Evolutionary conservation across 2,329 filamentous ascomycete species (phyloP).

Genomic region (Escovopsis weberi): DNA sequence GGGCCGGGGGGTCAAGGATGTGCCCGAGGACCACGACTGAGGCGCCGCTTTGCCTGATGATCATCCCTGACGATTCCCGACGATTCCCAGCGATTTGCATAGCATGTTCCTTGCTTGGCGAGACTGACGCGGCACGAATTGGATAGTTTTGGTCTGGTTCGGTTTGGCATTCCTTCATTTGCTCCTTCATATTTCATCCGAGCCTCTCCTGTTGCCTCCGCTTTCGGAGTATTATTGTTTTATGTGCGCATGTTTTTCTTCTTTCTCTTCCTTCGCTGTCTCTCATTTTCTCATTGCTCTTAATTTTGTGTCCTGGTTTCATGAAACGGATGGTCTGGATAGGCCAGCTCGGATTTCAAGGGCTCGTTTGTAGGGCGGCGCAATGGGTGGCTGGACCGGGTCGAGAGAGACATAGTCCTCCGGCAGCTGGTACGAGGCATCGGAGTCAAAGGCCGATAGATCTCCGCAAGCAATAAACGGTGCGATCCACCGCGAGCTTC

Average conservation of each 20-base stretch:
- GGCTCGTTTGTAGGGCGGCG: slow-evolving; percentile 85
- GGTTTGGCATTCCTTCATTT: slow-evolving; percentile 2
- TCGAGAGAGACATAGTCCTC: slow-evolving; percentile 77
- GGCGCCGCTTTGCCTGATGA: background rate
- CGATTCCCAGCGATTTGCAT: background rate
- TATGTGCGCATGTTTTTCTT: too few species aligned
- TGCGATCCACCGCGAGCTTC: slow-evolving; percentile 62
- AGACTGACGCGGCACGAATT: background rate
- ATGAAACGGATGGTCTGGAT: slow-evolving; percentile 5
- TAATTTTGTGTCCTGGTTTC: slow-evolving; percentile 1
- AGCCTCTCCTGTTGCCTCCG: too few species aligned
- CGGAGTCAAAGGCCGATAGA: slow-evolving; percentile 84
- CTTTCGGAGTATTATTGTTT: too few species aligned
- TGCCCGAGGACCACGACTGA: slow-evolving; percentile 15
- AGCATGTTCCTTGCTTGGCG: background rate
- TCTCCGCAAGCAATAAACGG: slow-evolving; percentile 97
- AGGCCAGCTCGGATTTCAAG: slow-evolving; percentile 48
- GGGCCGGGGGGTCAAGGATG: slow-evolving; percentile 20
- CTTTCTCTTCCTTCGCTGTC: too few species aligned
- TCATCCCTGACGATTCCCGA: background rate
- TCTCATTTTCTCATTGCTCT: too few species aligned
- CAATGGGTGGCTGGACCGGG: slow-evolving; percentile 88
- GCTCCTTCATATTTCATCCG: slow-evolving; percentile 1
- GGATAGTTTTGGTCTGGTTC: background rate
- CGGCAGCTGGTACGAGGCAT: slow-evolving; percentile 83